These are phyloP conservation scores for Debaryomyces robertsiae DNA, from an alignment of 1,139 yeast genomes.

Conservation along the genomic window DNA sequence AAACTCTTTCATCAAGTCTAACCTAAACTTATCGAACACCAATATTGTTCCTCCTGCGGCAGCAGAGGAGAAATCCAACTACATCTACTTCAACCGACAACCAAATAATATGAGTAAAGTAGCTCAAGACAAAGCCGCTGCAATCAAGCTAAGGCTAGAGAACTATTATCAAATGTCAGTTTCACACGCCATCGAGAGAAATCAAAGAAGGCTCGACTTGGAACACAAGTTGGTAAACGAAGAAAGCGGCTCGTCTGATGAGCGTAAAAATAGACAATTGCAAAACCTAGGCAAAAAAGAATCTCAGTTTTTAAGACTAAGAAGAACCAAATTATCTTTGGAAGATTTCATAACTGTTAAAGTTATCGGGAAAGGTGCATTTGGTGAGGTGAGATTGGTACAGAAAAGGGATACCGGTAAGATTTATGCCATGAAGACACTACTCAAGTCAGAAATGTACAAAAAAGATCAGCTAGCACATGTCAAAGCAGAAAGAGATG, in stretches of 20 bases:
- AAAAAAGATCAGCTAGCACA: constrained; percentile 83
- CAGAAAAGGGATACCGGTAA: constrained; percentile 82
- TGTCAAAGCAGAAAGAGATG: constrained; percentile 85
- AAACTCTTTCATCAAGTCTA: constrained; percentile 27
- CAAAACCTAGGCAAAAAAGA: constrained; percentile 74
- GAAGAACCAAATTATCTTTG: constrained; percentile 72
- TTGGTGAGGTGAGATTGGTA: constrained; percentile 83
- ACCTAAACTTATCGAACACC: constrained; percentile 6
- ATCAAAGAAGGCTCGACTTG: constrained; percentile 72
- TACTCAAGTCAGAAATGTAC: constrained; percentile 78
- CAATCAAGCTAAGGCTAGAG: constrained; percentile 69
- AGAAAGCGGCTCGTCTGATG: constrained; percentile 64
- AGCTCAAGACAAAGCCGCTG: constrained; percentile 74
- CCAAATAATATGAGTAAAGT: constrained; percentile 72
- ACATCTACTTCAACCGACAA: constrained; percentile 80
- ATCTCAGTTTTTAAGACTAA: constrained; percentile 70
- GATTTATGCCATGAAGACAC: constrained; percentile 82
- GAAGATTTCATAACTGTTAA: constrained; percentile 80
- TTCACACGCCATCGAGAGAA: constrained; percentile 77
- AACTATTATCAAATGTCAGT: constrained; percentile 77
- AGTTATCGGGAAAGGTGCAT: constrained; percentile 86
- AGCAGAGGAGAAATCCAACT: constrained; percentile 29
- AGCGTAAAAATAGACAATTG: constrained; percentile 71
- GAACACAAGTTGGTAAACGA: constrained; percentile 68
- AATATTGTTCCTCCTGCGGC: neutral